phyloP scores from a whole-genome alignment of 306 rosid genomes.

The Trichosanthes cucumerina region DNA sequence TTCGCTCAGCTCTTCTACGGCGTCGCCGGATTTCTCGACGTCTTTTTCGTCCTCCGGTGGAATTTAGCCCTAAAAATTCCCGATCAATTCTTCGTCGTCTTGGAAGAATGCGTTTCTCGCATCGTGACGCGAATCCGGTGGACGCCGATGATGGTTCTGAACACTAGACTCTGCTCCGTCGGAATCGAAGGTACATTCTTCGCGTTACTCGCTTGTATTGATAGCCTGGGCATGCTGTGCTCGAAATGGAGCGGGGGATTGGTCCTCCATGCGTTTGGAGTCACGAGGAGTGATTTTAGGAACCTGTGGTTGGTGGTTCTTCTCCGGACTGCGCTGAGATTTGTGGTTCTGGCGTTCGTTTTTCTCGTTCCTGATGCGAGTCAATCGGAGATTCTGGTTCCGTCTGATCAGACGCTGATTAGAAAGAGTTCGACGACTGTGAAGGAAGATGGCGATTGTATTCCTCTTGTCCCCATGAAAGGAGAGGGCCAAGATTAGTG shows the following conservation, averaged over 20 bases:
- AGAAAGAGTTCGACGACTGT: slow-evolving; percentile 1
- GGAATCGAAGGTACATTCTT: slow-evolving; percentile 83
- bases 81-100: slow-evolving; percentile 41
- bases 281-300: slow-evolving; percentile 52
- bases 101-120: slow-evolving; percentile 43
- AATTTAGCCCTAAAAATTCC: slow-evolving; percentile 50
- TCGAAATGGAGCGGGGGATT: slow-evolving; percentile 55
- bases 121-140: slow-evolving; percentile 40
- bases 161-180: slow-evolving; percentile 50
- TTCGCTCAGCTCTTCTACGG: slow-evolving; percentile 54
- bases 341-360: slow-evolving; percentile 34
- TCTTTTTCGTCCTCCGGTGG: slow-evolving; percentile 53
- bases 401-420: slow-evolving; percentile 25
- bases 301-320: slow-evolving; percentile 53
- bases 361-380: slow-evolving; percentile 52
- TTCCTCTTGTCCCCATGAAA: slow-evolving; percentile 40
- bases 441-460: slow-evolving; percentile 27
- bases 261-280: slow-evolving; percentile 34
- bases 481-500: background rate
- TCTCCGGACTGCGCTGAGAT: slow-evolving; percentile 42
- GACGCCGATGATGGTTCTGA: slow-evolving; percentile 69
- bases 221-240: slow-evolving; percentile 42
- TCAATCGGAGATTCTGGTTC: slow-evolving; percentile 33
- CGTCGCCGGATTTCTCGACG: slow-evolving; percentile 48
- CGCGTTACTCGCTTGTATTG: slow-evolving; percentile 61